Percentiles rank a stretch among this genome's conserved stretches.
Conservation (phyloP, 1,139 yeast species). For the Ogataea hybrid region DNA sequence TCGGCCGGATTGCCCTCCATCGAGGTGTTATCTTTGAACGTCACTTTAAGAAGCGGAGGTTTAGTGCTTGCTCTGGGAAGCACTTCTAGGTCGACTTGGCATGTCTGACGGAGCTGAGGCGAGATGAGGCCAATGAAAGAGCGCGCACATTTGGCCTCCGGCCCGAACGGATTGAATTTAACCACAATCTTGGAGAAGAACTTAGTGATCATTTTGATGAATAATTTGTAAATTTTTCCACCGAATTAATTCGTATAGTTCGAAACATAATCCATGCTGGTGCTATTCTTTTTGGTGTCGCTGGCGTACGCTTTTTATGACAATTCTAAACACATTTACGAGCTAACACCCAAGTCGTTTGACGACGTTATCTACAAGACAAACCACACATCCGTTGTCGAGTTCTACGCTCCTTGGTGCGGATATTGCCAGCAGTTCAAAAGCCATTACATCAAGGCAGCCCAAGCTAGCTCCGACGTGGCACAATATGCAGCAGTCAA, state of each 20-base stretch:
- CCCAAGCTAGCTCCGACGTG: conserved; percentile 54
- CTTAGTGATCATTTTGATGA: conserved; percentile 67
- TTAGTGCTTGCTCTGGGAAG: conserved; percentile 44
- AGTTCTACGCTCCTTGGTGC: conserved; percentile 98
- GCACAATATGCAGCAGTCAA: conserved; percentile 82
- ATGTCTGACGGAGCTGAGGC: conserved; percentile 53
- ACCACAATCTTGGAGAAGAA: conserved; percentile 77
- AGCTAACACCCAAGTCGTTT: conserved; percentile 42
- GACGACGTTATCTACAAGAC: conserved; percentile 62
- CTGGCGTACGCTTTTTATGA: conserved; percentile 20
- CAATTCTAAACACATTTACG: conserved; percentile 25
- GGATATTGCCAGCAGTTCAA: conserved; percentile 67
- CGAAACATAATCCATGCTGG: conserved; percentile 1
- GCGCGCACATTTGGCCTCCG: conserved; percentile 79
- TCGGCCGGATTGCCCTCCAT: conserved; percentile 66
- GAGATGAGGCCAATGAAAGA: conserved; percentile 80
- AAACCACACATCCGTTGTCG: conserved; percentile 80
- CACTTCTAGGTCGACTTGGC: conserved; percentile 54
- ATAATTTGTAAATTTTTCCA: background rate
- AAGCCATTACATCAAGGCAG: conserved; percentile 60
- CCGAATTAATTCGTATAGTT: conserved; percentile 2
- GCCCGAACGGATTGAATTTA: conserved; percentile 73
- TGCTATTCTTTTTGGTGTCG: conserved; percentile 4
- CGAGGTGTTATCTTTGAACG: conserved; percentile 76
- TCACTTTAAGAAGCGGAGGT: conserved; percentile 64